Percentiles rank a stretch among this genome's conserved stretches.
These are phyloP conservation scores for Talaromyces sp. DNA, from an alignment of 2,329 filamentous ascomycete species.

Conservation along the genomic window DNA sequence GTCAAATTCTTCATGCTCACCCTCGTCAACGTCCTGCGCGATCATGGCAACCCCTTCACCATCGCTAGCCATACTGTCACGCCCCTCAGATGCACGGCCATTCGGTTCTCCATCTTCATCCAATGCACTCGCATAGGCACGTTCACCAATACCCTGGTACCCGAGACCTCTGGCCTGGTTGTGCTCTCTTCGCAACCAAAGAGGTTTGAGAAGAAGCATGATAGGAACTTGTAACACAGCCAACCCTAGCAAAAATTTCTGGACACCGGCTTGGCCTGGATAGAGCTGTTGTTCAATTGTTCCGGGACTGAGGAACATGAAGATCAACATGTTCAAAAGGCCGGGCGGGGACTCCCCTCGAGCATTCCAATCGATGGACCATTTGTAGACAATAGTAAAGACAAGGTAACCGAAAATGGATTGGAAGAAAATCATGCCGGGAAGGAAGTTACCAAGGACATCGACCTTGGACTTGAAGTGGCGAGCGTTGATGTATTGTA, in stretches of 20 bases:
- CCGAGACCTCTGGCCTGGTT: slow-evolving; percentile 82
- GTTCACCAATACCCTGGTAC: slow-evolving; percentile 91
- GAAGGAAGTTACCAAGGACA: slow-evolving; percentile 95
- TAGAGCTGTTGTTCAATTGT: slow-evolving; percentile 68
- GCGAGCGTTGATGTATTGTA: slow-evolving; percentile 86
- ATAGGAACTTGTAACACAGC: slow-evolving; percentile 85
- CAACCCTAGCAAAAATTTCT: slow-evolving; percentile 73
- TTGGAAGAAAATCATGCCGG: slow-evolving; percentile 99
- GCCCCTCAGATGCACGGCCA: slow-evolving; percentile 55
- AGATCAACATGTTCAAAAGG: slow-evolving; percentile 97
- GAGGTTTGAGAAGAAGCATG: slow-evolving; percentile 88
- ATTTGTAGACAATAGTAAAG: slow-evolving; percentile 94
- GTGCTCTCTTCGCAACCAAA: slow-evolving; percentile 91
- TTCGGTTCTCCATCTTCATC: slow-evolving; percentile 79
- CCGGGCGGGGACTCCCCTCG: slow-evolving; percentile 70
- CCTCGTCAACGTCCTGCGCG: slow-evolving; percentile 72
- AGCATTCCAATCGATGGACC: slow-evolving; percentile 81
- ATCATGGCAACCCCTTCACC: slow-evolving; percentile 84
- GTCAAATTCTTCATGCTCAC: slow-evolving; percentile 94
- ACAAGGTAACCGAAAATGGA: slow-evolving; percentile 96
- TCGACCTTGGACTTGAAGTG: slow-evolving; percentile 95
- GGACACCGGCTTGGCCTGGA: slow-evolving; percentile 68
- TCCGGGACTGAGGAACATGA: slow-evolving; percentile 95
- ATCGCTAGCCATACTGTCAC: slow-evolving; percentile 68
- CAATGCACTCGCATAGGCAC: slow-evolving; percentile 78